Percentiles rank a stretch among this genome's conserved stretches.
phyloP scores from a whole-genome alignment of 2,329 filamentous ascomycete genomes.

The Alternaria viburni region DNA sequence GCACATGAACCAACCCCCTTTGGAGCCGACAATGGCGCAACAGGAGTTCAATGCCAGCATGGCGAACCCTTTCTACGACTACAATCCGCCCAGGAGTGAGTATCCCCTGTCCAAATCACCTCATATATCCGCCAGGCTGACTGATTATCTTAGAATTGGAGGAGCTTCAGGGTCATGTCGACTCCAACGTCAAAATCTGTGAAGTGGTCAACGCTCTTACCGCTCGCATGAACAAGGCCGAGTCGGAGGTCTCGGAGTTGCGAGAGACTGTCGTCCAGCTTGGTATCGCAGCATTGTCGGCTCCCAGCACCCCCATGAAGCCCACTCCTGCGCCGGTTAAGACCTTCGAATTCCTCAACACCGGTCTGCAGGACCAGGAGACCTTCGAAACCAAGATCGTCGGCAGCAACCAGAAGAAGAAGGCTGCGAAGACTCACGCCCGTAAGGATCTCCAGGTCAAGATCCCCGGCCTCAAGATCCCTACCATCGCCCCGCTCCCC shows the following conservation, averaged over 20 bases:
- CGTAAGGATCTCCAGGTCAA: conserved; percentile 19
- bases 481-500: conserved; percentile 13
- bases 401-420: neutral
- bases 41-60: neutral
- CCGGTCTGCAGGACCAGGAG: neutral
- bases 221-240: conserved; percentile 94
- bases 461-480: conserved; percentile 5
- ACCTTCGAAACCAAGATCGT: neutral
- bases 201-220: conserved; percentile 59
- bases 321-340: fast-evolving
- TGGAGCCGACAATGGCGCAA: neutral
- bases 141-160: neutral
- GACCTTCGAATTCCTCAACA: neutral
- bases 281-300: too few relatives aligned
- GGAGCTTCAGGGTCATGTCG: neutral
- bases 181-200: neutral
- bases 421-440: neutral
- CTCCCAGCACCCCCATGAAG: neutral
- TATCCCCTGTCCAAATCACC: neutral
- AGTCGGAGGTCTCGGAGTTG: conserved; percentile 70
- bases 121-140: neutral
- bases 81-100: neutral
- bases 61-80: neutral
- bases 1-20: neutral
- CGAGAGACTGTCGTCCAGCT: neutral